Evolutionary conservation across 1,284 basidiomycete species (phyloP), one percentile per base, ranked within the genome.

Genomic region (Cystobasidium sp.): DNA sequence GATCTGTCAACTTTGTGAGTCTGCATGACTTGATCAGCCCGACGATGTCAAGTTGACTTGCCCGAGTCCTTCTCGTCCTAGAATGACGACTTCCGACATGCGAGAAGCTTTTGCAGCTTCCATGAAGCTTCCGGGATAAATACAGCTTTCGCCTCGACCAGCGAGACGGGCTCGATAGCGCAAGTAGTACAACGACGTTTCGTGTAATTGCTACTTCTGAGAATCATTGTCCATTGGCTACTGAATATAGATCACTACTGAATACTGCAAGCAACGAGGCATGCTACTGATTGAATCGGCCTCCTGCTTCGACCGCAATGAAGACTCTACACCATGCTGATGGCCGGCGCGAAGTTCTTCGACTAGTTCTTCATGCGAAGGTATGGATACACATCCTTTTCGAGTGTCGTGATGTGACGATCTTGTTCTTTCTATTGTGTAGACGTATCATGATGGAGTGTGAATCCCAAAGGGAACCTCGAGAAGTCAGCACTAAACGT

Each of bases 111-210:
- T 75, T 41, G 51, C 64, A 9, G 55, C 73, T 8, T 69, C 73
- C 1, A 75, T 75, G 73, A 75, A 75, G 58, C 73, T 75, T 43
- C 71, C 69, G 7, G 55, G 39, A 9, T 63, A 39, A 66, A 5
- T 24, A 39, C 9, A 43, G 44, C 18, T 44, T 22, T 18, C 12
- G 18, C 9, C 18, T 62, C 68, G 68, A 46, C 68, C 58, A 62
- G 68, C 56, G 55, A 69, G 31, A 6, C 47, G 46, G 6, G 22
- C 6, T 67, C 46, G 37, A 52, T 8, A 20, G 22, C 20, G 39
- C 22, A 46, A 43, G 46, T 41, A 37, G 16, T 53, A 58, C 66
- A 56, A 68, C 41, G 43, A 68, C 22, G n/a, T 44, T 22, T 43
- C 39, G n/a, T 22, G 53, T 12, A 37, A 56, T 12, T 56, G 31